Conservation (phyloP, 2,329 filamentous ascomycete species). For the Helicocarpus griseus region DNA sequence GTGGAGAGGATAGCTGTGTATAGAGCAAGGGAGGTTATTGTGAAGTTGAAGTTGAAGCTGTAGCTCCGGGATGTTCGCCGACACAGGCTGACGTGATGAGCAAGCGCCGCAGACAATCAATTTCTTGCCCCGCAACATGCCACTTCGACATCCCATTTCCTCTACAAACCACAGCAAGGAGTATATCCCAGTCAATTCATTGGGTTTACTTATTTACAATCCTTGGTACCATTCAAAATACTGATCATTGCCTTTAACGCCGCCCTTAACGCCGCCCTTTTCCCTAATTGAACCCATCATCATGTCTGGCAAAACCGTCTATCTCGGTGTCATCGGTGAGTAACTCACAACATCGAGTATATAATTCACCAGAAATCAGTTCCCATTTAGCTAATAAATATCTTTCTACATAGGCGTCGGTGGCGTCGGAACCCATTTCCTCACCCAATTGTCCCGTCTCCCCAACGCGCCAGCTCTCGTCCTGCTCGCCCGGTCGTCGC, state of each 20-base stretch:
- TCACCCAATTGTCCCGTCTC: slow-evolving; percentile 66
- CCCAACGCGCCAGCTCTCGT: slow-evolving; percentile 64
- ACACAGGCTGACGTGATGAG: background rate
- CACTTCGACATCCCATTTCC: background rate
- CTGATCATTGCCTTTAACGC: background rate
- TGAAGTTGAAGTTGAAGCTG: background rate
- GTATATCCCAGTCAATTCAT: slow-evolving; percentile 2
- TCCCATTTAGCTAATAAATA: slow-evolving; percentile 1
- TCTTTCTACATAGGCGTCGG: slow-evolving; percentile 61
- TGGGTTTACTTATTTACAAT: background rate
- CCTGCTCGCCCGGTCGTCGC: slow-evolving; percentile 78
- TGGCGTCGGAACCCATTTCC: slow-evolving; percentile 86
- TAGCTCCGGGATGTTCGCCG: background rate
- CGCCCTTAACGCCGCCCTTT: background rate
- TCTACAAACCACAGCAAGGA: background rate
- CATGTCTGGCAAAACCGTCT: slow-evolving; percentile 29
- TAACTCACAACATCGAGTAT: slow-evolving; percentile 4
- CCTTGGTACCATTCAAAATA: background rate
- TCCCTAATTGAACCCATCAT: slow-evolving; percentile 6
- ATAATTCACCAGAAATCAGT: background rate
- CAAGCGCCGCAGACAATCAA: background rate
- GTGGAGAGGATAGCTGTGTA: background rate
- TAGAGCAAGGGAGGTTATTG: background rate
- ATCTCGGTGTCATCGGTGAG: slow-evolving; percentile 35
- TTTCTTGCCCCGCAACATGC: slow-evolving; percentile 1